A percentile compares a stretch with the other conserved stretches of the same genome.
Evolutionary conservation across 1,284 basidiomycete genomes (phyloP).

Genomic region (Apiotrichum veenhuisii): DNA sequence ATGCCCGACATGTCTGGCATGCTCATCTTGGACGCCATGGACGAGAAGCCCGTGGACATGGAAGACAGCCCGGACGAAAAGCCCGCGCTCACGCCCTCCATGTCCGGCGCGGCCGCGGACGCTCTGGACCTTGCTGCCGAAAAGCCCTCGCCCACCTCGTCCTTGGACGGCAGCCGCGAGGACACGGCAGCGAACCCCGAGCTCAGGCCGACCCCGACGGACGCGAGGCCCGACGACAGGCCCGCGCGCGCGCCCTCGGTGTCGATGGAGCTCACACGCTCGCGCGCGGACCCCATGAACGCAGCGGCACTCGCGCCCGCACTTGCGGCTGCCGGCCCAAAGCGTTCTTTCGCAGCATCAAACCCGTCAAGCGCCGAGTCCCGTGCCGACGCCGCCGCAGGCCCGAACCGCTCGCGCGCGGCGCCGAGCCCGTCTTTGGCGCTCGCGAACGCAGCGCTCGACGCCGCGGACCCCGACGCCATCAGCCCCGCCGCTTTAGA

Average conservation of each 20-base stretch:
- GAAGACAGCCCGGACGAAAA: background rate
- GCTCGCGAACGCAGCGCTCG: background rate
- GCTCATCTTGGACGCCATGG: background rate
- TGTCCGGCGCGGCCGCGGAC: background rate
- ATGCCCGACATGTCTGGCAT: background rate
- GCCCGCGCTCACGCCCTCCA: background rate
- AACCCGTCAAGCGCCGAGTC: too few relatives aligned
- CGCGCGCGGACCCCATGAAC: background rate
- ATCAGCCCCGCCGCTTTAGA: background rate
- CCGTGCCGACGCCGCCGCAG: background rate
- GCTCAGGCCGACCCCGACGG: background rate
- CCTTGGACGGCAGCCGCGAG: background rate
- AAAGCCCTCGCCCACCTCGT: background rate
- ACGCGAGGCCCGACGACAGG: too few relatives aligned
- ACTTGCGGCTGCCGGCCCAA: background rate
- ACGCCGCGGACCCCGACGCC: background rate
- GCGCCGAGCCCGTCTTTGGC: background rate
- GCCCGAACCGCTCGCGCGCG: background rate
- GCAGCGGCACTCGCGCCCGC: background rate
- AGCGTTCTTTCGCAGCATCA: background rate
- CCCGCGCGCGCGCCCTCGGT: background rate
- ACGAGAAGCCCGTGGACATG: background rate
- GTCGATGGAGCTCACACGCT: background rate
- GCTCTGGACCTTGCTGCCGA: background rate
- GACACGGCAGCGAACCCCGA: background rate